These are phyloP conservation scores for Verticillium isaacii DNA, from an alignment of 2,329 filamentous ascomycete genomes.

Conservation along the genomic window DNA sequence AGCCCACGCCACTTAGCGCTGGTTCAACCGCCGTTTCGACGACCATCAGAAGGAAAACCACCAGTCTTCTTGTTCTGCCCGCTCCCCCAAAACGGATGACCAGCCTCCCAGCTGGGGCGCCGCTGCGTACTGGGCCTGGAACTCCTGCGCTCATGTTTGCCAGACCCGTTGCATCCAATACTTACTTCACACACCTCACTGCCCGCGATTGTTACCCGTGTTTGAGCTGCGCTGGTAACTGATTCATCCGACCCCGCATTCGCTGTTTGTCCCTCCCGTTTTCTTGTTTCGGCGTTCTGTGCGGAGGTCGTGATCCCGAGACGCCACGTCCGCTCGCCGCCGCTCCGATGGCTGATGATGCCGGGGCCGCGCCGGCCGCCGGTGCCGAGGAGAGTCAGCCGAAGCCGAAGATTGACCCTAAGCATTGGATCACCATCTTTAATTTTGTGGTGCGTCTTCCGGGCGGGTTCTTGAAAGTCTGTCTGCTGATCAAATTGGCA, in stretches of 20 bases:
- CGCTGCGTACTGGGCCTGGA: neutral
- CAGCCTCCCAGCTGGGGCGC: neutral
- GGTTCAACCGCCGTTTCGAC: neutral
- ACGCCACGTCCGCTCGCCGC: neutral
- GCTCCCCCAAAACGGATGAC: neutral
- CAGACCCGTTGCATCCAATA: neutral
- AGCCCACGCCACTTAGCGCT: neutral
- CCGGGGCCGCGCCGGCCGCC: neutral
- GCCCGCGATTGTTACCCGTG: neutral
- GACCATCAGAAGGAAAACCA: neutral
- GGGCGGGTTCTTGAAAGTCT: neutral
- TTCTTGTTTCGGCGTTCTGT: neutral
- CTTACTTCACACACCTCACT: neutral
- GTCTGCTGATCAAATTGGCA: neutral
- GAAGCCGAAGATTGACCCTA: constrained; percentile 1
- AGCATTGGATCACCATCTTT: constrained; percentile 6
- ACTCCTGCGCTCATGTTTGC: neutral
- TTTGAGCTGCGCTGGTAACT: neutral
- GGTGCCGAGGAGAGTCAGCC: neutral
- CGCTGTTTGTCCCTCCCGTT: neutral
- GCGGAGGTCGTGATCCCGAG: neutral
- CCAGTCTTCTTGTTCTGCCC: neutral
- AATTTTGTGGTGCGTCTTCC: constrained; percentile 9
- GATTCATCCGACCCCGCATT: neutral
- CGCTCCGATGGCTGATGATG: neutral